Percentiles rank a stretch among this genome's conserved stretches.
These are phyloP conservation scores for Clarireedia paspali DNA, from an alignment of 2,329 filamentous ascomycete species.

Conservation along the genomic window DNA sequence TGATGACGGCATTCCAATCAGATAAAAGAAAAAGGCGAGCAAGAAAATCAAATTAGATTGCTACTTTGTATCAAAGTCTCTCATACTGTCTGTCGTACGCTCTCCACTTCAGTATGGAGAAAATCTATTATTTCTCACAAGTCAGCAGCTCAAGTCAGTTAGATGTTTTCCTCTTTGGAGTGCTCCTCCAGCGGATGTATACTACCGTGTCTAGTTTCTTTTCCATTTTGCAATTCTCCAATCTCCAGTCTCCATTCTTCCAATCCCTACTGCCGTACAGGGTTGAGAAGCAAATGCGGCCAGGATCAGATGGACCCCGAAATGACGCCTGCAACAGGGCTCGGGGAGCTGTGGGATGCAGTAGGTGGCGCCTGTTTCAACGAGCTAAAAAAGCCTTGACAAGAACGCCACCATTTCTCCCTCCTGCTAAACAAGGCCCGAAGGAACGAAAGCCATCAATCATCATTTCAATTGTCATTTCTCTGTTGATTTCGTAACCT, in stretches of 20 bases:
- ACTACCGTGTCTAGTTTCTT: neutral
- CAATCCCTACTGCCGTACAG: neutral
- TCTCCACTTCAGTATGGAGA: no score
- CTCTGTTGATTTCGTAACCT: no score
- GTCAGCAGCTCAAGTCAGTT: no score
- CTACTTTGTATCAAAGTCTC: no score
- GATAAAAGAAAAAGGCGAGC: no score
- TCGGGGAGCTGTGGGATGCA: neutral
- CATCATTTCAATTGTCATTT: neutral
- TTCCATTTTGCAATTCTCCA: neutral
- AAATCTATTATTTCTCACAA: no score
- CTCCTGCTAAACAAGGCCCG: neutral
- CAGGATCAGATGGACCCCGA: neutral
- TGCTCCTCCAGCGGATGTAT: slow-evolving; percentile 1
- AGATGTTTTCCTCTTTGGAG: no score
- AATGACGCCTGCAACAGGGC: neutral
- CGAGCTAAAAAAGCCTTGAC: neutral
- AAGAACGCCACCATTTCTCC: neutral
- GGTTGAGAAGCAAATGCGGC: neutral
- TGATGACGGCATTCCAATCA: no score
- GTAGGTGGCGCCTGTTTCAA: neutral
- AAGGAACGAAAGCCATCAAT: neutral
- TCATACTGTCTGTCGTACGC: no score
- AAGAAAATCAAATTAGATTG: no score
- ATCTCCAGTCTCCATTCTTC: neutral